Evolutionary conservation across 352 stramenopile species (phyloP), one percentile per base, ranked within the genome.

Genomic region (Globisporangium echinulatum): DNA sequence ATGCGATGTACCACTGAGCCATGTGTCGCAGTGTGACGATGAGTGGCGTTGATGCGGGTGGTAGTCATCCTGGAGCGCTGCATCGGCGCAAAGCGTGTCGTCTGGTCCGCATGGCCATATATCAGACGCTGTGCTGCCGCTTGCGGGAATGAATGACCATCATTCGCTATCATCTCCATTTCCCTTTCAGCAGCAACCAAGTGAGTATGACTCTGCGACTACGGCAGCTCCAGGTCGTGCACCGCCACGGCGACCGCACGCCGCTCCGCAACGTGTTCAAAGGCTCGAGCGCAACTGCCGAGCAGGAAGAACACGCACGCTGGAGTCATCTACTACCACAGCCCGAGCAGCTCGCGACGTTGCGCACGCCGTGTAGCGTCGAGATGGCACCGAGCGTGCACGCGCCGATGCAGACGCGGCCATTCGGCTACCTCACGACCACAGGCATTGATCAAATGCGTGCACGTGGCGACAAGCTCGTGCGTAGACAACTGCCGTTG

Each of bases 241-340:
- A 92, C 54, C 84, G 84, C 47, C 84, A 94, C 61, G 84, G 84
- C 11, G 84, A 94, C 68, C 84, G 84, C 49, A 89, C 78, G 52
- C 84, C 84, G 44, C 69, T 94, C 57, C 61, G 68, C 49, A 94
- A 94, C 58, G 76, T 92, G 46, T 89, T 85, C 52, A 58, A 50
- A 7, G 68, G 72, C 52, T 72, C 63, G n/a, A 64, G 59, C 25
- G 58, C 25, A 17, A 59, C 55, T 54, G 42, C 61, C 1, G 82
- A 77, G 44, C 52, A 71, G 17, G 54, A 74, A 10, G 84, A 89
- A 61, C 63, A 58, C 11, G 54, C 63, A 52, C 68, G 71, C 2
- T 92, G 84, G 80, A 47, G 56, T n/a, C 15, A 49, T 11, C 52
- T 63, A 53, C 67, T 94, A 52, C 82, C 79, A 44, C 25, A 50